A percentile compares a stretch with the other conserved stretches of the same genome.
Evolutionary conservation across 208 protist genomes (phyloP).

Genomic region (Acanthamoeba triangularis): DNA sequence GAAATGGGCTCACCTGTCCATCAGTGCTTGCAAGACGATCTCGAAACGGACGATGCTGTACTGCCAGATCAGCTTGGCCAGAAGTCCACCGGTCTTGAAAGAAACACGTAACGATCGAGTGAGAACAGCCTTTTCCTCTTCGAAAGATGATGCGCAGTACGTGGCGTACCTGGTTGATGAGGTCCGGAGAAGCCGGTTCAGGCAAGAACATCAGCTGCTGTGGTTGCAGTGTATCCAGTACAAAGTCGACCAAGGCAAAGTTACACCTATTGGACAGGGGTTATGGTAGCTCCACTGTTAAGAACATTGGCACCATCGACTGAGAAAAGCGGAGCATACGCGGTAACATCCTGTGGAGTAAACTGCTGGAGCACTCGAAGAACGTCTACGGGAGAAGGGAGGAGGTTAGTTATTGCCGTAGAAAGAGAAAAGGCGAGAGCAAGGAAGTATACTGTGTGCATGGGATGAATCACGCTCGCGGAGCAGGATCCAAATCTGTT

Average conservation of each 20-base stretch:
- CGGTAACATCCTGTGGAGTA: constrained; percentile 34
- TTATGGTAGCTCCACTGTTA: too few relatives aligned
- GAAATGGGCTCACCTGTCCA: not conserved
- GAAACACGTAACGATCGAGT: too few relatives aligned
- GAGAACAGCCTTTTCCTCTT: not conserved
- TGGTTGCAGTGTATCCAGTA: constrained; percentile 52
- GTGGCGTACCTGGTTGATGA: not conserved
- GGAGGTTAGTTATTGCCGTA: not conserved
- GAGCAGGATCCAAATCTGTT: constrained; percentile 30
- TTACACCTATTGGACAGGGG: not conserved
- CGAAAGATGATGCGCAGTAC: not conserved
- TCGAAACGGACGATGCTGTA: constrained; percentile 23
- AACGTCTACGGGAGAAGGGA: not conserved
- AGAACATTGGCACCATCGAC: too few relatives aligned
- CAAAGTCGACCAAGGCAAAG: constrained; percentile 35
- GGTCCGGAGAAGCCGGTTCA: constrained; percentile 26
- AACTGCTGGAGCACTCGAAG: constrained; percentile 29
- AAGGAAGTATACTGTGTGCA: not conserved
- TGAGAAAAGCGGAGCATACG: not conserved
- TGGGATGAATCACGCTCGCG: constrained; percentile 19
- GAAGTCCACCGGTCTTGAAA: not conserved
- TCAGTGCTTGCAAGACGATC: constrained; percentile 1
- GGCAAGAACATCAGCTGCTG: constrained; percentile 59
- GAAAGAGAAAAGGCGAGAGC: not conserved
- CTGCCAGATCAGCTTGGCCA: constrained; percentile 34